phyloP scores from a whole-genome alignment of 345 rosid species.

The Carallia pectinifolia region DNA sequence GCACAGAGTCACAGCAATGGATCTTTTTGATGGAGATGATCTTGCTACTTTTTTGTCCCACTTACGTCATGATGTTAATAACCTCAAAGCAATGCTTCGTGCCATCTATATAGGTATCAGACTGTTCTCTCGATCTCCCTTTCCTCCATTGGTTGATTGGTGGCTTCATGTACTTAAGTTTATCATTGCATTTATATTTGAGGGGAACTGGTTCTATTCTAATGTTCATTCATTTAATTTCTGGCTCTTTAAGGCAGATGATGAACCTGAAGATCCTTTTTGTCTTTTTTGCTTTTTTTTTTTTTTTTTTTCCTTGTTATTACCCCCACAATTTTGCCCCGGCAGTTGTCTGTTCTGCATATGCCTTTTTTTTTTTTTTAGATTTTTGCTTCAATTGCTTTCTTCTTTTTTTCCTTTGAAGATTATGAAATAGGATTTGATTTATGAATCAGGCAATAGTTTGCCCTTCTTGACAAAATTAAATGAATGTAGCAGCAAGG shows the following conservation, averaged over 20 bases:
- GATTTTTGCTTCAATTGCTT: too few relatives aligned
- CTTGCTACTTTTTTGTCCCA: constrained; percentile 71
- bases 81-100: constrained; percentile 96
- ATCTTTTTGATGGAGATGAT: constrained; percentile 76
- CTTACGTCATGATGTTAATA: constrained; percentile 70
- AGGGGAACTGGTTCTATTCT: too few relatives aligned
- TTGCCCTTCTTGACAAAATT: neutral
- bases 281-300: neutral
- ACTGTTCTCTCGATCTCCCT: neutral
- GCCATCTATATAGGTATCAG: constrained; percentile 86
- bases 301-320: neutral
- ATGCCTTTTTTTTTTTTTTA: neutral
- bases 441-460: neutral
- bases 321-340: neutral
- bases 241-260: too few relatives aligned
- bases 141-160: neutral
- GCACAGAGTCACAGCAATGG: constrained; percentile 71
- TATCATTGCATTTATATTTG: too few relatives aligned
- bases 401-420: neutral
- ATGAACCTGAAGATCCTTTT: neutral
- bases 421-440: neutral
- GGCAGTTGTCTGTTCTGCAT: neutral
- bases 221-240: too few relatives aligned
- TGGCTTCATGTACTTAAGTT: neutral
- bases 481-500: neutral